phyloP scores from a whole-genome alignment of 176 grass and related monocot species.

The Themeda triandra region DNA sequence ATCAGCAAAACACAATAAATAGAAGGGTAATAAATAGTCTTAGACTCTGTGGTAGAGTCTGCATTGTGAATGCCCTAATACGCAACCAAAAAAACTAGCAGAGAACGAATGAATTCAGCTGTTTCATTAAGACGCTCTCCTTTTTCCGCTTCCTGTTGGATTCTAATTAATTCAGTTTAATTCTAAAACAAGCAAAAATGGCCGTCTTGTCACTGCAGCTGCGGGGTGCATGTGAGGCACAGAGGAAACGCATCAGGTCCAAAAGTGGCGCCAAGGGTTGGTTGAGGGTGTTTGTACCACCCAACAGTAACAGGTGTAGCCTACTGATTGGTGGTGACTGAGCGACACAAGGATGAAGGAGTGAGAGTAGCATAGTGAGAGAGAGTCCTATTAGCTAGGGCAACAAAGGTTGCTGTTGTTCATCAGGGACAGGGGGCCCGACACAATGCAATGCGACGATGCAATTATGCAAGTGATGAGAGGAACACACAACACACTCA shows the following conservation, averaged over 20 bases:
- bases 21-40: too few species aligned
- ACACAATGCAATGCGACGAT: background rate
- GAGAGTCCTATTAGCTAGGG: background rate
- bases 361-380: too few species aligned
- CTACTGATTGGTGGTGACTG: background rate
- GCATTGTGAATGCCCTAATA: too few species aligned
- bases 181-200: background rate
- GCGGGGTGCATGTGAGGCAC: conserved; percentile 27
- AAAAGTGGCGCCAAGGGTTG: conserved; percentile 29
- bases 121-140: background rate
- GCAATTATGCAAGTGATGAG: background rate
- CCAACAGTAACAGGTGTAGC: background rate
- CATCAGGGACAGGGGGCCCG: background rate
- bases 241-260: conserved; percentile 41
- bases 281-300: conserved; percentile 15
- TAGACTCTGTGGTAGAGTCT: too few species aligned
- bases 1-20: too few species aligned
- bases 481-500: background rate
- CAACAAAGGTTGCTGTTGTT: background rate
- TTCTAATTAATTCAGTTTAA: too few species aligned
- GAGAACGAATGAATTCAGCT: too few species aligned
- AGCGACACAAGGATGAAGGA: too few species aligned
- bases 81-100: too few species aligned
- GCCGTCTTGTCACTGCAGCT: background rate
- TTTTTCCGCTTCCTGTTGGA: too few species aligned